A percentile compares a stretch with the other conserved stretches of the same genome.
These are phyloP conservation scores for Aspergillus spinulosporus DNA, from an alignment of 2,329 filamentous ascomycete species.

Conservation along the genomic window DNA sequence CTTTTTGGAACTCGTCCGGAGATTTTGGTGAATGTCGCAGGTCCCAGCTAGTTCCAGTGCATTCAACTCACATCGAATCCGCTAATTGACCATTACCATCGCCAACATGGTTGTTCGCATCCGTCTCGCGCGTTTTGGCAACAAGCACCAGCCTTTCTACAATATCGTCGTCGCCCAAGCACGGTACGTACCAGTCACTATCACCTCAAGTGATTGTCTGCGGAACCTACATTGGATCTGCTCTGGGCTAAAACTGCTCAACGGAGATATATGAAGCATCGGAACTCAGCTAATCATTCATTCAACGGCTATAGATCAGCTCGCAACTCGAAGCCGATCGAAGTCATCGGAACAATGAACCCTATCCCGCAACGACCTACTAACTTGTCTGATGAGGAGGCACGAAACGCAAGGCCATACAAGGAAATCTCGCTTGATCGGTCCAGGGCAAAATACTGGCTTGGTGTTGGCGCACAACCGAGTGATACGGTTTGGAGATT, in stretches of 20 bases:
- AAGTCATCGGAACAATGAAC: slow-evolving; percentile 76
- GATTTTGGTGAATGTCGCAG: slow-evolving; percentile 14
- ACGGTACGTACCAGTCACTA: slow-evolving; percentile 57
- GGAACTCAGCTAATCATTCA: slow-evolving; percentile 9
- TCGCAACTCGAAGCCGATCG: slow-evolving; percentile 82
- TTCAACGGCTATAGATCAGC: slow-evolving; percentile 63
- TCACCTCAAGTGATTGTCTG: no score
- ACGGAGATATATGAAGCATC: neutral
- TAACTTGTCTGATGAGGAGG: slow-evolving; percentile 49
- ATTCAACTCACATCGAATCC: neutral
- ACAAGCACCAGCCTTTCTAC: slow-evolving; percentile 85
- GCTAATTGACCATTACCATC: slow-evolving; percentile 2
- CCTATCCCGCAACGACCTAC: slow-evolving; percentile 57
- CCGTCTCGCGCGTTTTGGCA: slow-evolving; percentile 89
- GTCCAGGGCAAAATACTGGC: slow-evolving; percentile 84
- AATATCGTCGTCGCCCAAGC: slow-evolving; percentile 96
- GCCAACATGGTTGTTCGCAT: slow-evolving; percentile 85
- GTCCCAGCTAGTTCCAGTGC: slow-evolving; percentile 13
- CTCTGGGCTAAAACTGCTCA: neutral
- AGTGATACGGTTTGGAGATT: slow-evolving; percentile 86
- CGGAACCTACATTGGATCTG: neutral
- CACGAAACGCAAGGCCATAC: slow-evolving; percentile 64
- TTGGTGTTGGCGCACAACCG: slow-evolving; percentile 94
- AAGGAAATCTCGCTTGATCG: slow-evolving; percentile 91
- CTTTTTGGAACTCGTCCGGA: slow-evolving; percentile 21